Evolutionary conservation across 192 early-diverging fungal species (phyloP), one percentile per base, ranked within the genome.

Genomic region (Umbelopsis isabellina): DNA sequence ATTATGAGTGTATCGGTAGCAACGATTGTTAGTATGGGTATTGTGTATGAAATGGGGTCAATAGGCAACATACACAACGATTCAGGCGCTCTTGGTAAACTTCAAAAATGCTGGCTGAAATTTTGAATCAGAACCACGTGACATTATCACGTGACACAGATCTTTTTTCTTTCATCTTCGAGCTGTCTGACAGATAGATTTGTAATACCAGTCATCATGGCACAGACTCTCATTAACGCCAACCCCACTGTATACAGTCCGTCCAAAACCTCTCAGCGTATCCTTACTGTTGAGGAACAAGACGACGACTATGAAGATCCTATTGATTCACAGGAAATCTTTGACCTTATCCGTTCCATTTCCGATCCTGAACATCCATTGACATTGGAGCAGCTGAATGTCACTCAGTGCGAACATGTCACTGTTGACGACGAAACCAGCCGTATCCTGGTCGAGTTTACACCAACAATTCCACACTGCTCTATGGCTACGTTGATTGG

Each of bases 401-500:
- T 99, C 10, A 89, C 94, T 15, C 95, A 96, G 75, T 79, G 81
- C 47, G 90, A 94, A 33, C 94, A 95, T 77, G 90, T 99, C 68
- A 72, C 73, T 4, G 92, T 99, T 10, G 88, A 92, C 70, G 87
- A 94, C 74, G 77, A 82, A 11, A 75, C 70, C 46, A 91, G 87
- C 78, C 85, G 76, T 49, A 83, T 99, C 33, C 55, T 85, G 9
- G 89, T 99, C 33, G 88, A 90, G 77, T 98, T 99, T 74, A 97
- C 95, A 0, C 97, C 97, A 1, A 98, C 97, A 10, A 98, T 99
- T 72, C 96, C 96, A 30, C 97, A 99, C 80, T 99, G 97, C 81
- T 96, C 94, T 37, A 99, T 99, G 97, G 96, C 96, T 12, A 98
- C 97, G 10, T 79, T 99, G 48, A 99, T 99, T 79, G 97, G 97